Evolutionary conservation across 2,329 filamentous ascomycete genomes (phyloP).

Genomic region (Ophiocordyceps camponoti-saundersi): DNA sequence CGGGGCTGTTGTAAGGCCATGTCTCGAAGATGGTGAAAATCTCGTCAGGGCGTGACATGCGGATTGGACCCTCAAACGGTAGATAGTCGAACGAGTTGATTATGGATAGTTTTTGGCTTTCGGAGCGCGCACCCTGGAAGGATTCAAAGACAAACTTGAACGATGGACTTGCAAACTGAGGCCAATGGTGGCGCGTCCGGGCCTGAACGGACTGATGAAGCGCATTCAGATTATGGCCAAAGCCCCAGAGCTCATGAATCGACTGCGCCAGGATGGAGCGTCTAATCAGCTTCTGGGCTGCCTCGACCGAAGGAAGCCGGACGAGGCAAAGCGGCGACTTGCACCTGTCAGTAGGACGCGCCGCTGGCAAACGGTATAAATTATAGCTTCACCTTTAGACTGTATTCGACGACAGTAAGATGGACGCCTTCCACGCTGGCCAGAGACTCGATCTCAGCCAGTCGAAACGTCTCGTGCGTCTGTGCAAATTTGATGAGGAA

Average conservation of each 20-base stretch:
- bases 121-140: conserved; percentile 58
- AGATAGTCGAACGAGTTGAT: conserved; percentile 74
- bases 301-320: conserved; percentile 43
- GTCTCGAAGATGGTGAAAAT: conserved; percentile 73
- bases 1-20: conserved; percentile 42
- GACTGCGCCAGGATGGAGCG: conserved; percentile 69
- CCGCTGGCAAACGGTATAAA: conserved; percentile 1
- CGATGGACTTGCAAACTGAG: conserved; percentile 41
- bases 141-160: conserved; percentile 78
- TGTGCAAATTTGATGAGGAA: conserved; percentile 85
- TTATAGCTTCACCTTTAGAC: conserved; percentile 42
- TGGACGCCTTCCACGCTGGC: conserved; percentile 50
- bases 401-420: conserved; percentile 60
- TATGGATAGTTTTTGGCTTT: conserved; percentile 47
- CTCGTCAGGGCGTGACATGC: conserved; percentile 55
- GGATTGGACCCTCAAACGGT: conserved; percentile 60
- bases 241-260: conserved; percentile 82
- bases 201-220: conserved; percentile 49
- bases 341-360: conserved; percentile 8
- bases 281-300: conserved; percentile 48
- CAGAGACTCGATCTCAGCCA: conserved; percentile 68
- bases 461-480: conserved; percentile 76
- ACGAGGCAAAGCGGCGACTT: conserved; percentile 82
- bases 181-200: conserved; percentile 48
- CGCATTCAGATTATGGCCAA: conserved; percentile 45